A percentile compares a stretch with the other conserved stretches of the same genome.
Evolutionary conservation across 768 basidiomycete species (phyloP).

Genomic region (Amanita jacksonii): DNA sequence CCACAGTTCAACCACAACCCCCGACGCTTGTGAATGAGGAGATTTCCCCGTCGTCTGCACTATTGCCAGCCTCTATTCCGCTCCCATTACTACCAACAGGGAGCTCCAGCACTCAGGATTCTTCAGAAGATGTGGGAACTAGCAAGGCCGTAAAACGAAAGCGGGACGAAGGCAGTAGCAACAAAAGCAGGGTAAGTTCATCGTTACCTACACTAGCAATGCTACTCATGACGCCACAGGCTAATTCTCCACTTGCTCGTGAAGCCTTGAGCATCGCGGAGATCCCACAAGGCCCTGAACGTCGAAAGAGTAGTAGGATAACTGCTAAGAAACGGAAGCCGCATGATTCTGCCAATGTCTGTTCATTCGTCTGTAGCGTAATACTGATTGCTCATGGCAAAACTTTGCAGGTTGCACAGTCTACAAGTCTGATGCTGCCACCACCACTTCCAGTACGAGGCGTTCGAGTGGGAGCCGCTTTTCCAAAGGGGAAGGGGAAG

Average conservation of each 20-base stretch:
- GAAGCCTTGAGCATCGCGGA: conserved; percentile 1
- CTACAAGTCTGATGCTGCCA: conserved; percentile 8
- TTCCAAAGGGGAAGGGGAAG: conserved; percentile 5
- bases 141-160: conserved; percentile 7
- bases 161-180: conserved; percentile 7
- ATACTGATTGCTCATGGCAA: conserved; percentile 6
- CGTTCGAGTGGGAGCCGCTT: conserved; percentile 6
- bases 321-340: conserved; percentile 1
- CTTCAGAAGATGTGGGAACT: background rate
- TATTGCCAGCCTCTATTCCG: too few species aligned
- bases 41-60: conserved; percentile 8
- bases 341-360: conserved; percentile 1
- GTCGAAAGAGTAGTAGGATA: conserved; percentile 3
- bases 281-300: background rate
- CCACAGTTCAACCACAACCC: conserved; percentile 9
- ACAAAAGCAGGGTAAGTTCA: conserved; percentile 10
- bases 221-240: conserved; percentile 8
- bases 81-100: conserved; percentile 1
- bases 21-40: background rate
- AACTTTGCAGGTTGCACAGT: conserved; percentile 4
- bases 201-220: conserved; percentile 7
- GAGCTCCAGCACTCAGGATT: conserved; percentile 2
- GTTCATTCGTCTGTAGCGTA: conserved; percentile 7
- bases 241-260: conserved; percentile 6
- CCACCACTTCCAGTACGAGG: conserved; percentile 4